Base-by-base conservation (phyloP, 2,329 filamentous ascomycete species). In the Clarireedia sp. region DNA sequence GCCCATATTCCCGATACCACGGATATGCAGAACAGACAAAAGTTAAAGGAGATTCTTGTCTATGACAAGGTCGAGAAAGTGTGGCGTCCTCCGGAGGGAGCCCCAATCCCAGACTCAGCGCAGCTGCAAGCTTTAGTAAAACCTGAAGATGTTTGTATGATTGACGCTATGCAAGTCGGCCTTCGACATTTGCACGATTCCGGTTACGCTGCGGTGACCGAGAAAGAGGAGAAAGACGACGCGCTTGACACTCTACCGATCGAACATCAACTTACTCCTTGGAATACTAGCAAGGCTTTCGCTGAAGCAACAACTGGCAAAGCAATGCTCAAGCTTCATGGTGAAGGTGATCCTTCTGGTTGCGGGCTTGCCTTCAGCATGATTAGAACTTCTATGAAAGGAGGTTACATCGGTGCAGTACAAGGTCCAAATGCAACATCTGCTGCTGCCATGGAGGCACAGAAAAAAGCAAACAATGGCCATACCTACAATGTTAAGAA, bases 361-460 rank as follows among this genome's bases (percentile, higher is more conserved):
- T 87, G 91, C 65, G 94, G 94, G 2, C 84, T 96, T 57, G 94
- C 89, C 2, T 96, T 97, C 75, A 96, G 89, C 69, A 96, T 99
- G 70, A 91, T 99, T 70, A 90, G 94, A 67, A 96, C 91, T 0
- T 95, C 90, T 1, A 99, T 99, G 94, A 99, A 99, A 72, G 94
- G 94, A 59, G 94, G 94, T 0, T 99, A 83, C 58, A 80, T 96
- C 71, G 89, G 91, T 67, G 87, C 90, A 19, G 81, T 95, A 24
- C 81, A 82, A 57, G 82, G 82, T 2, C 81, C 82, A 2, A 72
- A 81, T 40, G 80, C 82, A 7, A 85, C 82, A 2, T 83, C 82
- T 9, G 90, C 90, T 26, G 90, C 96, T 69, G 91, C 89, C 66
- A 89, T 91, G 59, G 58, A 57, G 12, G 56, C 59, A 29, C 89